Evolutionary conservation across 768 basidiomycete genomes (phyloP).

Genomic region (Lactifluus pinguis): DNA sequence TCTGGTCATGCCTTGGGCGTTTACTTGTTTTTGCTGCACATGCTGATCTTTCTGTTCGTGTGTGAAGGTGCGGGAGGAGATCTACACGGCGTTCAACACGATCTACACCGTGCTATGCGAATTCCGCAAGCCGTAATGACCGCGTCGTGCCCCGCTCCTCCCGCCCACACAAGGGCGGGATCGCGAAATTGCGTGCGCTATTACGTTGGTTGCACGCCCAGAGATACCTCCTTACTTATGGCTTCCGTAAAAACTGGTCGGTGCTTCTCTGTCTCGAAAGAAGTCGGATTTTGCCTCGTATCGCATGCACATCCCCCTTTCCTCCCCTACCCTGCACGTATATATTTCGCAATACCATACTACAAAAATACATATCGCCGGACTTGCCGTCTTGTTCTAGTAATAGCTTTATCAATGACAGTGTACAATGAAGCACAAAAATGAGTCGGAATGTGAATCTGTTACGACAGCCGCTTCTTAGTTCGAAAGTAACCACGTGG

Average conservation of each 20-base stretch:
- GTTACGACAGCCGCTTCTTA: too few relatives aligned
- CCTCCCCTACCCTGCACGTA: conserved; percentile 15
- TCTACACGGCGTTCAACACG: conserved; percentile 98
- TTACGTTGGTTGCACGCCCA: not conserved
- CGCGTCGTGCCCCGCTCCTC: conserved; percentile 14
- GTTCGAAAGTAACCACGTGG: too few relatives aligned
- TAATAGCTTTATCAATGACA: conserved; percentile 14
- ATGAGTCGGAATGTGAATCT: too few relatives aligned
- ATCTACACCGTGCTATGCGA: conserved; percentile 98
- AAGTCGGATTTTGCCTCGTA: not conserved
- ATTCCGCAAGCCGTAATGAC: conserved; percentile 70
- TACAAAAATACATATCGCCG: conserved; percentile 10
- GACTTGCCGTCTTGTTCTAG: conserved; percentile 13
- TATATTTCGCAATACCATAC: conserved; percentile 17
- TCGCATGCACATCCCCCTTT: conserved; percentile 3
- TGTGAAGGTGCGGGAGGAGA: conserved; percentile 89
- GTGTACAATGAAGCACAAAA: not conserved
- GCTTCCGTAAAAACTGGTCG: not conserved
- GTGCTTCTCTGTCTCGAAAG: not conserved
- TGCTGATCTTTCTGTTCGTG: conserved; percentile 35
- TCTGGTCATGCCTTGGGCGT: conserved; percentile 22
- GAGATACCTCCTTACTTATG: not conserved
- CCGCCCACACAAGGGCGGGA: conserved; percentile 5
- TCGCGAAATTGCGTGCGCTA: not conserved
- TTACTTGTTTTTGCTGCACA: not conserved